Evolutionary conservation across 176 grass and related monocot genomes (phyloP), one percentile per base, ranked within the genome.

Genomic region (Tillandsia leiboldiana): DNA sequence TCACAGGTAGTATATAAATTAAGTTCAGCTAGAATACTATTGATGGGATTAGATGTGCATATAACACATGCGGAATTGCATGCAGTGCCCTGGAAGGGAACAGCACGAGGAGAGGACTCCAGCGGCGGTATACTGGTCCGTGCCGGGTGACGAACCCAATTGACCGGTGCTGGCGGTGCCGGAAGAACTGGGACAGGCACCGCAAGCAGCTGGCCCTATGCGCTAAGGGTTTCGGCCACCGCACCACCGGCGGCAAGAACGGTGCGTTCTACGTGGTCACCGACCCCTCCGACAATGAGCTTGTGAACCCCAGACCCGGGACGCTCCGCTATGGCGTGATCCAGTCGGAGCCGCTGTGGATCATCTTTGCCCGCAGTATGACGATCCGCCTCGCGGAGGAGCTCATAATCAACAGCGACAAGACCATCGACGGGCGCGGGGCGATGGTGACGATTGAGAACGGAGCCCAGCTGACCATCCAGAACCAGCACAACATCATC

Each of bases 161-260:
- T 71, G 88, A 96, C 71, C 68, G 54, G 12, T 96, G 88, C 72
- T 96, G 91, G 91, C 51, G 91, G 1, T 91, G 91, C 80, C 73
- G 71, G 18, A n/a, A 4, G 23, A 66, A 86, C 67, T 91, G 91
- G 91, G 82, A 76, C 4, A 29, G 0, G 0, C 2, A 86, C 47
- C 85, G 85, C 11, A 87, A 96, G 77, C 74, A 69, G 0, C 81
- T 96, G 2, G 85, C 86, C 1, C 20, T 1, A 12, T 88, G 88
- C 50, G 75, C 69, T 0, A 65, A 68, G 20, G 91, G 91, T 5
- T 88, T 91, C 81, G 85, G 78, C 7, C 75, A 49, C 67, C 2
- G 48, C 0, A 57, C 88, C 17, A 10, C 7, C 0, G 80, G 88
- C 69, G 87, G 87, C 1, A 56, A 69, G 2, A 26, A 50, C 1